Base-by-base conservation (phyloP, 176 grass and related monocot species). In the Oryza australiensis region DNA sequence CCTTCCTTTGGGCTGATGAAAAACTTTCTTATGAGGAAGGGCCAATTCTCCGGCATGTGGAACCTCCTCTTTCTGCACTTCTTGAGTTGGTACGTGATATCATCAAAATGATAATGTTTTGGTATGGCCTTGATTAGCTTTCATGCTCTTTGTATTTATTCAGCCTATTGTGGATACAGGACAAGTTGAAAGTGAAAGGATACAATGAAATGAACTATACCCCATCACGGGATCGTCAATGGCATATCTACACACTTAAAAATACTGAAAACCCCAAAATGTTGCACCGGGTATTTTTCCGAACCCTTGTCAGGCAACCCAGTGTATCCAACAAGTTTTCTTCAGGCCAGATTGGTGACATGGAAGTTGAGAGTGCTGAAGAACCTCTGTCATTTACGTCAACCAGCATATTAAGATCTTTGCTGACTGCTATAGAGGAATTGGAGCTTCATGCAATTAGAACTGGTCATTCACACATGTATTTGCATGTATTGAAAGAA, bases 391-490 rank as follows among this genome's bases (percentile, higher is more conserved):
- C 93, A 16, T 95, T 92, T 73, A 91, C 93, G 22, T 95, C 91
- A 13, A 90, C 74, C 29, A 95, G 83, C 76, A 93, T 99, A 82
- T 81, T 99, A 68, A 93, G 89, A 88, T 95, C 96, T 4, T 29
- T 95, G 68, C 91, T 91, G 67, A 88, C 78, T 66, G 93, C 93
- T 73, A 88, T 93, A 82, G 96, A 99, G 80, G 96, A 99, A 88
- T 79, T 99, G 49, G 96, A 99, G 81, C 88, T 99, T 84, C 93
- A 95, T 53, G 77, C 88, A 0, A 89, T 93, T 42, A 91, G 93
- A 83, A 95, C 93, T 34, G 93, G 94, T 83, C 91, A 95, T 77
- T 85, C 96, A 12, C 96, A 99, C 85, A 93, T 99, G 96, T 99
- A 90, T 76, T 37, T 99, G 49, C 88, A 87, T 64, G 76, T 99